These are phyloP conservation scores for Dittrichia graveolens DNA, from an alignment of 129 eudicot genomes.

Conservation along the genomic window DNA sequence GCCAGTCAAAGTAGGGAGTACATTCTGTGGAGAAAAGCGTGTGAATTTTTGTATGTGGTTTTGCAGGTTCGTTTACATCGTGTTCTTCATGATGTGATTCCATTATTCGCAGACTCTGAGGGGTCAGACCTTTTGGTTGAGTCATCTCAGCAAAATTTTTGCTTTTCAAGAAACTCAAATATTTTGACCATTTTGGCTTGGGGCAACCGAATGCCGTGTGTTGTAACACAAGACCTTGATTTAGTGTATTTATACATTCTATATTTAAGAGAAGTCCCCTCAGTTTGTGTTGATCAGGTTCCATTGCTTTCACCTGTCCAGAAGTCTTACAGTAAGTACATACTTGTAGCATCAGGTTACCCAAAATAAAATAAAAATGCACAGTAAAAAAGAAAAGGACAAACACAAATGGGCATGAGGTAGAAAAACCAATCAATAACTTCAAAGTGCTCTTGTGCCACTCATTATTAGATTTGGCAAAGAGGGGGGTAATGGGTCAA, in stretches of 20 bases:
- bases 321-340: constrained; percentile 5
- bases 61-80: constrained; percentile 40
- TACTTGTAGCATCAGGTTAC: constrained; percentile 8
- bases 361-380: too few species aligned
- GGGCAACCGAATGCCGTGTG: constrained; percentile 76
- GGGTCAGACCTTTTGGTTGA: constrained; percentile 64
- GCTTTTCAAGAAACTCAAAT: constrained; percentile 89
- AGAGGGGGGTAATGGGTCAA: too few species aligned
- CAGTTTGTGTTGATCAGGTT: constrained; percentile 61
- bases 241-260: constrained; percentile 87
- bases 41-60: constrained; percentile 72
- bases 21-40: constrained; percentile 94
- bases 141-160: constrained; percentile 70
- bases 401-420: too few species aligned
- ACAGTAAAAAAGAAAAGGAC: too few species aligned
- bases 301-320: constrained; percentile 79
- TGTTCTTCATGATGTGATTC: constrained; percentile 43
- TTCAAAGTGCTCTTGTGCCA: too few species aligned
- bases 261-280: constrained; percentile 63
- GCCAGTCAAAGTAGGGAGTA: constrained; percentile 92
- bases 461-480: too few species aligned
- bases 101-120: constrained; percentile 53
- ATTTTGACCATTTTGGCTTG: constrained; percentile 85
- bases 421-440: too few species aligned
- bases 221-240: constrained; percentile 80